Evolutionary conservation across 306 rosid species (phyloP).

Genomic region (Carpinus fangiana): DNA sequence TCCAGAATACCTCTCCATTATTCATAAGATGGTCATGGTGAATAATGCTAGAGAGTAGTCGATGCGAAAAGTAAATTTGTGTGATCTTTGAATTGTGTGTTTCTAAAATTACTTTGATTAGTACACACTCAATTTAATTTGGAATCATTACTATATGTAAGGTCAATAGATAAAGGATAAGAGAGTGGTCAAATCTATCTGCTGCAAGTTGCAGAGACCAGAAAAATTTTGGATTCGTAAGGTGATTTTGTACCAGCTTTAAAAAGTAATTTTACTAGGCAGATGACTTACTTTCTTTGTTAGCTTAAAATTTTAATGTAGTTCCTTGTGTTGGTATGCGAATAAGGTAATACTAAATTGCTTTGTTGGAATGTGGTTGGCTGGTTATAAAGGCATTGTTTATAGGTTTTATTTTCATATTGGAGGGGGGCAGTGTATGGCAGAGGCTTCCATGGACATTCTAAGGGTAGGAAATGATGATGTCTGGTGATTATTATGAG

Average conservation of each 20-base stretch:
- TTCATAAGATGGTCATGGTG: background rate
- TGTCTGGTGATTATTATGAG: background rate
- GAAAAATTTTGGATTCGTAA: background rate
- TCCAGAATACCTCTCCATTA: background rate
- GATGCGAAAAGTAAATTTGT: background rate
- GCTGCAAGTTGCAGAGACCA: background rate
- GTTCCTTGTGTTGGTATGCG: background rate
- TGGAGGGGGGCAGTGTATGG: background rate
- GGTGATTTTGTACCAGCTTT: background rate
- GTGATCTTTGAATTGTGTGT: slow-evolving; percentile 8
- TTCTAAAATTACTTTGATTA: background rate
- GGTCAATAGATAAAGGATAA: background rate
- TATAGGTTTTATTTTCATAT: background rate
- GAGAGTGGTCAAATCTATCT: background rate
- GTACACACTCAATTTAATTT: background rate
- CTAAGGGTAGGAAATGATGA: background rate
- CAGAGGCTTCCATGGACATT: background rate
- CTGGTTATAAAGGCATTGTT: background rate
- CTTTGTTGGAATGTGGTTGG: background rate
- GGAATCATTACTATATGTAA: background rate
- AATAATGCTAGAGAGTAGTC: background rate
- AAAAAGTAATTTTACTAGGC: background rate
- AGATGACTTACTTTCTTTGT: background rate
- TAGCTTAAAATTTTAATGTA: background rate
- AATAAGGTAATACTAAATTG: background rate